Base-by-base conservation (phyloP, 371 early-diverging fungal species). In the Mortierella sp. region DNA sequence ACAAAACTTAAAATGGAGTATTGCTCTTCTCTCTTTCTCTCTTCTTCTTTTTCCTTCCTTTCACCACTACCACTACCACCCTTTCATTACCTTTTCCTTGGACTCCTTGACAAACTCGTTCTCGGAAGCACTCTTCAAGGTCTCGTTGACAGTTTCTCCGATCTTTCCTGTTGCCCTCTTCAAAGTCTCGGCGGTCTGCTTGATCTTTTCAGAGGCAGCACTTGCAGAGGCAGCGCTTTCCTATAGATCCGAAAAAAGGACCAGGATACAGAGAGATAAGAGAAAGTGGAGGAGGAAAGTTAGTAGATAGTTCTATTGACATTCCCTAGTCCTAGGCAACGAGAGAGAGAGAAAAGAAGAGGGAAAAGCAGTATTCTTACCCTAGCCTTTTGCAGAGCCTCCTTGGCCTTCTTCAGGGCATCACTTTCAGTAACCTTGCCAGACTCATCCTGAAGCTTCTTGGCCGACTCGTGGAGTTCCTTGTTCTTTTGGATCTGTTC, bases 401-500 rank as follows among this genome's bases (percentile, higher is more conserved):
- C 93, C 82, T 91, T 93, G 26, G 98, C 97, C 70, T 88, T 89
- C 76, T 91, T 92, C 76, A 98, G 85, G 19, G 96, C 87, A 60
- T 97, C 97, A 29, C 94, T 94, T 57, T 96, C 97, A 4, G 90
- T 85, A 3, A 96, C 81, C 81, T 94, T 89, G 60, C 87, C 87
- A 45, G 93, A 85, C 79, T 92, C 93, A 53, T 94, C 97, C 68
- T 92, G 92, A 30, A 98, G 84, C 62, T 91, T 93, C 87, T 97
- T 96, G 59, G 95, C 91, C 80, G 93, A 92, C 46, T 93, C 75
- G 67, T 95, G 92, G 37, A 98, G 85, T 58, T 98, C 97, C 83
- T 95, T 88, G 84, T 94, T 96, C 84, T 97, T 96, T 80, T 94
- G 88, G 67, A 96, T 88, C 87, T 98, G 98, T 23, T 93, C 92